Evolutionary conservation across 2,329 filamentous ascomycete species (phyloP).

Genomic region (Aspergillus brasiliensis): DNA sequence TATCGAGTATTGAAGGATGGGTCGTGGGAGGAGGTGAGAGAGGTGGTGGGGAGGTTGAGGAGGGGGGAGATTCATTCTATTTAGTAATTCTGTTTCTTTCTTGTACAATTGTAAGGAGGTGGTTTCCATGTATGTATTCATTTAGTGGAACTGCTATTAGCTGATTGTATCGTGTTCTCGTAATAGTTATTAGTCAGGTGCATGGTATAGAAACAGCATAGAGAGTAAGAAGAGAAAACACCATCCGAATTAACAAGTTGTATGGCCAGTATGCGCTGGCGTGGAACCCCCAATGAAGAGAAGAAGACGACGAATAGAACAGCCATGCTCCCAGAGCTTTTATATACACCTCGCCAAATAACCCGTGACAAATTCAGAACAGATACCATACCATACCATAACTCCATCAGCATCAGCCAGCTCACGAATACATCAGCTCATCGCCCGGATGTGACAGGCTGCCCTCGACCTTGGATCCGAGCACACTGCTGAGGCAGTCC

Average conservation of each 20-base stretch:
- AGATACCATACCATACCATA: conserved; percentile 3
- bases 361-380: background rate
- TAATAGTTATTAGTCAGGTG: background rate
- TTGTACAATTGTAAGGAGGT: no score
- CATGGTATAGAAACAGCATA: no score
- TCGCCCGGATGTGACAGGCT: conserved; percentile 29
- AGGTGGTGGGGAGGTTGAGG: conserved; percentile 15
- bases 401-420: background rate
- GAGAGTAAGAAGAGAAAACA: no score
- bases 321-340: conserved; percentile 8
- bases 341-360: conserved; percentile 11
- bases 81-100: no score
- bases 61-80: background rate
- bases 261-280: no score
- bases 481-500: conserved; percentile 74
- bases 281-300: background rate
- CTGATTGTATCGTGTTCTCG: background rate
- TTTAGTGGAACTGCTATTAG: no score
- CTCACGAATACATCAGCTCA: conserved; percentile 38
- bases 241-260: no score
- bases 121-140: background rate
- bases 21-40: conserved; percentile 10
- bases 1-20: conserved; percentile 15
- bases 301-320: background rate
- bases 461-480: conserved; percentile 49